These are phyloP conservation scores for Zelopaecilomyces penicillatus DNA, from an alignment of 2,329 filamentous ascomycete genomes.

Conservation along the genomic window DNA sequence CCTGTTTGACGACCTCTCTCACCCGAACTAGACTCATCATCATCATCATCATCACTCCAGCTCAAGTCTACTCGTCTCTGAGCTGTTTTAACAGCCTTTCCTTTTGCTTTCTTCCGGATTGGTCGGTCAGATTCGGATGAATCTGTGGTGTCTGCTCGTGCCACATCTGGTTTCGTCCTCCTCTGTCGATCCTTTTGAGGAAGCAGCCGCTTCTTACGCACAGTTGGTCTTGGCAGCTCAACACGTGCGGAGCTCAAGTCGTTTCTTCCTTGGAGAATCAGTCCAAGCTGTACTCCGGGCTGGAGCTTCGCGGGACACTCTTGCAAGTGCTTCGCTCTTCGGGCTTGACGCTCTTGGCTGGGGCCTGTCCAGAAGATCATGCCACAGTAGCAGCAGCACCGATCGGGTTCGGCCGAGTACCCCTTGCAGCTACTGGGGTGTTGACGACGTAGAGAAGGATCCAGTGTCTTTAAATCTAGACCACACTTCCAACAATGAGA, in stretches of 20 bases:
- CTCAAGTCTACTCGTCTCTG: no score
- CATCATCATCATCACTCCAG: slow-evolving; percentile 6
- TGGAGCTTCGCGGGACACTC: background rate
- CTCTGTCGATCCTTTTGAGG: no score
- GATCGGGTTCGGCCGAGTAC: background rate
- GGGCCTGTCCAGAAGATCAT: background rate
- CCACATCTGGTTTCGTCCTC: no score
- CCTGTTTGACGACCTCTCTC: background rate
- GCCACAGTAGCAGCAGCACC: slow-evolving; percentile 8
- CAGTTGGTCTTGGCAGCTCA: no score
- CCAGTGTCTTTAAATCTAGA: background rate
- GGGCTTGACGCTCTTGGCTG: background rate
- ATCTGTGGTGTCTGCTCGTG: no score
- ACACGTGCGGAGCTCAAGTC: no score
- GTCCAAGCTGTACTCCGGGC: no score
- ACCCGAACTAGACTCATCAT: slow-evolving; percentile 6
- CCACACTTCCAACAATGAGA: slow-evolving; percentile 5
- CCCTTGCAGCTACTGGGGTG: slow-evolving; percentile 1
- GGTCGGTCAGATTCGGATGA: no score
- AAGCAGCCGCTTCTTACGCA: no score
- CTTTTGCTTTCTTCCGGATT: no score
- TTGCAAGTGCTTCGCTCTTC: slow-evolving; percentile 6
- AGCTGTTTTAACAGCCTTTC: no score
- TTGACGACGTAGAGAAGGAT: background rate
- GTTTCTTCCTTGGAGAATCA: no score